Percentiles rank a stretch among this genome's conserved stretches.
Evolutionary conservation across 345 rosid genomes (phyloP).

Genomic region (Clarkia xantiana): DNA sequence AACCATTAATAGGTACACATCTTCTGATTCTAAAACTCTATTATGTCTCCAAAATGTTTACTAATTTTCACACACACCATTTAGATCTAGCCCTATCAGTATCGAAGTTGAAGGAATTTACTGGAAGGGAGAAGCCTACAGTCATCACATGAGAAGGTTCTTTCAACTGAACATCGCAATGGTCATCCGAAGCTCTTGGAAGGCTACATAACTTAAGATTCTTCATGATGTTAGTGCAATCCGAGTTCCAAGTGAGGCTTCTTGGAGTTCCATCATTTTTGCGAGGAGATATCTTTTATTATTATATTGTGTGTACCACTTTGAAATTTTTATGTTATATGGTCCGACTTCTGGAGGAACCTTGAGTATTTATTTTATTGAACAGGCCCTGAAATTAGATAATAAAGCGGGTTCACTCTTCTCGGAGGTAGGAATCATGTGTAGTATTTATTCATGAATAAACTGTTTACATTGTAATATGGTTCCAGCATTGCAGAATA

Average conservation of each 20-base stretch:
- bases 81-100: conserved; percentile 69
- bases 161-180: background rate
- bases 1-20: conserved; percentile 64
- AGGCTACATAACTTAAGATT: background rate
- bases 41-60: background rate
- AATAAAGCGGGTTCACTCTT: too few species aligned
- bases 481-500: too few species aligned
- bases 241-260: background rate
- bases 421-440: too few species aligned
- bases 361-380: too few species aligned
- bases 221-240: background rate
- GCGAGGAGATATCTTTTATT: background rate
- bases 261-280: conserved; percentile 5
- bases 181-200: background rate
- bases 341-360: too few species aligned
- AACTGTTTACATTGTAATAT: too few species aligned
- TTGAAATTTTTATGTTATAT: too few species aligned
- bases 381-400: conserved; percentile 4
- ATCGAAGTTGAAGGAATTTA: conserved; percentile 82
- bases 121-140: conserved; percentile 91
- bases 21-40: background rate
- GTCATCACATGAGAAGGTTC: conserved; percentile 48
- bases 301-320: too few species aligned
- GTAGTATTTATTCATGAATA: too few species aligned
- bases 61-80: conserved; percentile 10